Base-by-base conservation (phyloP, 1,284 basidiomycete species). In the Pseudozyma sp. region DNA sequence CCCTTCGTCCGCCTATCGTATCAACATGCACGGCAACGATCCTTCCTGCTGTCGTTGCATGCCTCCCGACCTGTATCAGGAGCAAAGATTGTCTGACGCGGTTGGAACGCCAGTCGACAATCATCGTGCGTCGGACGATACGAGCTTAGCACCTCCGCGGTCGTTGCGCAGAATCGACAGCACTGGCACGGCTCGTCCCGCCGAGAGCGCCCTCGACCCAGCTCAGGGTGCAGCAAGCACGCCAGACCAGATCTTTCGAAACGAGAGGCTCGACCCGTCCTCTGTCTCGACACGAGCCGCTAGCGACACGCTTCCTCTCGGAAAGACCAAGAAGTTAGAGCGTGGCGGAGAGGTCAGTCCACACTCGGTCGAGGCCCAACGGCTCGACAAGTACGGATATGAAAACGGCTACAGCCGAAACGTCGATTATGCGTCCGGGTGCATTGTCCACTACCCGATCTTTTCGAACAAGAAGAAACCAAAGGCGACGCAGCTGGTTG, bases 371-470 rank as follows among this genome's bases (percentile, higher is more conserved):
- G 37, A 24, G 16, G 29, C 29, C 11, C 29, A 39, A 31, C 53
- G 24, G 24, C 24, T 43, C 39, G 34, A 34, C 14, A 35, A 52
- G 29, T 51, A 47, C 24, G 60, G 55, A 3, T 66, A 66, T 13
- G 62, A 48, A 0, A 5, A 46, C 5, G 50, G 24, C 6, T 65
- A 64, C 29, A 33, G 45, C 24, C 54, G 47, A 8, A 34, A 59
- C 6, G 67, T 54, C 3, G 68, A 71, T 30, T 47, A 62, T 39
- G 50, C 58, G 5, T 62, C 58, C 0, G 68, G 68, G 0, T 65
- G 68, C 39, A 65, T 71, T 7, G 57, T 62, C 54, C 59, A 65
- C 29, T 56, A 71, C 40, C 62, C 68, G 11, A 31, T 71, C 11
- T 71, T 59, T 34, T 8, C 46, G 35, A 44, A 51, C 13, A 50